Evolutionary conservation across 2,329 filamentous ascomycete species (phyloP).

Genomic region (Helicocarpus griseus): DNA sequence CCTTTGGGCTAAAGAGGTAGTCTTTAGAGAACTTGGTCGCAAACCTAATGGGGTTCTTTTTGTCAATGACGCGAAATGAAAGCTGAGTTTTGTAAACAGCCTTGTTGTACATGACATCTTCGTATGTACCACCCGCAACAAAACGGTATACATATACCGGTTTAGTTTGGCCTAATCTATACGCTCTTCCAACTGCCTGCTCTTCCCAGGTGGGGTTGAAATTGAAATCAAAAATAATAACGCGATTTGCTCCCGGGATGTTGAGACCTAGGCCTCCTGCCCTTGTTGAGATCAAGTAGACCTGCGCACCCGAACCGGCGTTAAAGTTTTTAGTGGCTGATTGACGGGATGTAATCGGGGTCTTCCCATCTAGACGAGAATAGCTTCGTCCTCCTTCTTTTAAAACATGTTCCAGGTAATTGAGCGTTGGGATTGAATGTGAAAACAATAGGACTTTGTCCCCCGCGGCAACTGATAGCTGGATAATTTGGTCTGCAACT

Average conservation of each 20-base stretch:
- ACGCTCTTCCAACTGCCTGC: constrained; percentile 78
- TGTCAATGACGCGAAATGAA: constrained; percentile 69
- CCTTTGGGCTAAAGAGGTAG: constrained; percentile 51
- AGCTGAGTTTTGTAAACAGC: constrained; percentile 76
- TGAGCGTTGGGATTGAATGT: constrained; percentile 57
- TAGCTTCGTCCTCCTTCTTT: constrained; percentile 36
- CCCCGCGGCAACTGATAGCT: constrained; percentile 47
- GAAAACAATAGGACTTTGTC: constrained; percentile 80
- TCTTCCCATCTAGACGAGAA: constrained; percentile 60
- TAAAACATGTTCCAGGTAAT: constrained; percentile 56
- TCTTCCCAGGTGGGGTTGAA: constrained; percentile 76
- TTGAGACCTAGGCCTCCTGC: constrained; percentile 80
- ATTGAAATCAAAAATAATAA: constrained; percentile 74
- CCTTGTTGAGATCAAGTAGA: constrained; percentile 74
- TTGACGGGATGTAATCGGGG: constrained; percentile 50
- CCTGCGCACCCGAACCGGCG: constrained; percentile 36
- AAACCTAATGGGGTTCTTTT: constrained; percentile 63
- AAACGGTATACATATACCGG: constrained; percentile 79
- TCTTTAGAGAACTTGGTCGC: constrained; percentile 46
- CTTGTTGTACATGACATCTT: constrained; percentile 62
- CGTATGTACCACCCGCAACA: constrained; percentile 67
- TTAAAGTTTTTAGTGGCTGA: constrained; percentile 61
- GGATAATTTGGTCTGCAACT: constrained; percentile 59
- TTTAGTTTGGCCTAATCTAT: constrained; percentile 74
- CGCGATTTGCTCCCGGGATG: constrained; percentile 71